Evolutionary conservation across 495 filamentous ascomycete genomes (phyloP), one percentile per base, ranked within the genome.

Genomic region (Aspergillus bertholletiae): DNA sequence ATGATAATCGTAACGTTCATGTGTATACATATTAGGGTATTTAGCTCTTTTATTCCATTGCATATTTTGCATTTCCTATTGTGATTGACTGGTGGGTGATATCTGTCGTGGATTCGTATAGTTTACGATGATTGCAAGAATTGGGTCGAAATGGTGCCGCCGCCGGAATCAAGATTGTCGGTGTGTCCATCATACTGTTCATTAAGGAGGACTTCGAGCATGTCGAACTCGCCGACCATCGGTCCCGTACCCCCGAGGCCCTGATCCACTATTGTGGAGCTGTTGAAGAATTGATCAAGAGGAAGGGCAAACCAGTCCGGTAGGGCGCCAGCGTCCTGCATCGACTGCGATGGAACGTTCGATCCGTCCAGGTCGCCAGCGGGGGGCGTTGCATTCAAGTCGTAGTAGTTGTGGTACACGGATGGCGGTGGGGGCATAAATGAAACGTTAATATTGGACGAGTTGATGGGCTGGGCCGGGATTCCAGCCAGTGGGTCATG

Each of bases 251-350:
- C 74, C 22, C 75, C 74, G 0, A 77, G 64, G 45, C 75, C 74
- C 54, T 79, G 75, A 51, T 82, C 77, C 34, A 80, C 75, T 13
- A 71, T 74, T 5, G 67, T 71, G 0, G 74, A 76, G 47, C 76
- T 80, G 26, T 77, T 81, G 46, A 77, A 74, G 58, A 84, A 77
- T 54, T 83, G 74, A 53, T 81, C 72, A 7, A 78, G 63, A 0
- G 75, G 72, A 15, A 80, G 69, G 0, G 70, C 71, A 49, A 76
- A 77, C 72, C 73, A 73, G 52, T 81, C 75, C 8, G 78, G 66
- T 17, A 74, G 62, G 2, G 59, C 64, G n/a, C 69, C 66, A 1
- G 68, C 63, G 32, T 72, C 69, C 35, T 64, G 59, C 50, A 69
- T 61, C 12, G 62, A 49, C 35, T 71, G 74, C 17, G 64, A 73